Evolutionary conservation across 2,329 filamentous ascomycete genomes (phyloP), one percentile per base, ranked within the genome.

Genomic region (Colletotrichum higginsianum): DNA sequence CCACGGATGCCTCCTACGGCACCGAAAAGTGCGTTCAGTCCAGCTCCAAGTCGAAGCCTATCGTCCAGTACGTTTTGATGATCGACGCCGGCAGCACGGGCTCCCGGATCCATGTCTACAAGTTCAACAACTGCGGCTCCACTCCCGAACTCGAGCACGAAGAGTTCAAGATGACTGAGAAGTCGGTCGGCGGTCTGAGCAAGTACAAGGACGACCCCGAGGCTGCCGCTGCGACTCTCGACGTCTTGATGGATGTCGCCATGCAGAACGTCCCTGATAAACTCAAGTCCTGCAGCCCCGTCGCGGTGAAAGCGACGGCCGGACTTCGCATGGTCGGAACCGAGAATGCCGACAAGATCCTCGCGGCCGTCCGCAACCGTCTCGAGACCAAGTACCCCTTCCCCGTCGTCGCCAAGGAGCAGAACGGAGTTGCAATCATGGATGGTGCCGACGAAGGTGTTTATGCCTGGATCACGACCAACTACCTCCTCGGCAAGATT

Each of bases 401-500:
- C 89, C 95, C 96, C 0, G 94, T 99, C 52, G 93, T 99, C 67
- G 92, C 94, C 15, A 88, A 91, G 75, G 94, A 94, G 78, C 92
- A 96, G 76, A 91, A 93, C 66, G 96, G 97, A 67, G 94, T 99
- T 38, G 90, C 95, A 74, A 97, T 99, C 81, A 99, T 99, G 96
- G 95, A 98, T 78, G 96, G 96, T 74, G 95, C 94, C 61, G 94
- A 98, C 79, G 96, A 99, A 85, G 96, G 96, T 80, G 96, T 99
- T 40, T 99, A 97, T 80, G 97, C 96, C 64, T 99, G 96, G 96
- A 97, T 99, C 81, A 99, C 96, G 8, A 96, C 95, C 75, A 99
- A 99, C 87, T 99, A 99, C 83, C 92, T 99, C 50, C 90, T 99
- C 30, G 96, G 96, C 78, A 98, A 98, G 86, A 98, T 99, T 82